Conservation (phyloP, 2,329 filamentous ascomycete species). For the Dactylonectria macrodidyma region DNA sequence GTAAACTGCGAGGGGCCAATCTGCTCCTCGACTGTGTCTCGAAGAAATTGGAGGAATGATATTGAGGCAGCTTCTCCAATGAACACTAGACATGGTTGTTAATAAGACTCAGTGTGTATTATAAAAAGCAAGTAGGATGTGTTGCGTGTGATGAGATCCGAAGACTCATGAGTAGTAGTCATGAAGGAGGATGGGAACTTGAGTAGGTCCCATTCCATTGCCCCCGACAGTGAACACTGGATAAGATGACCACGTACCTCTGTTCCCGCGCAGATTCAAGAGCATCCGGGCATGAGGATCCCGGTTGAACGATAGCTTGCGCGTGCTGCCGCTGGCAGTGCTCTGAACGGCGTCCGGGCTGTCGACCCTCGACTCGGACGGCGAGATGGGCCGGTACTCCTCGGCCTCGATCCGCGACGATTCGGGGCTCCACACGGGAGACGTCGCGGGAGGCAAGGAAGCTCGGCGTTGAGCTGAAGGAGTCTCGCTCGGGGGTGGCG, state of each 20-base stretch:
- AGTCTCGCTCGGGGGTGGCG: background rate
- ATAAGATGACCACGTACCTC: constrained; percentile 53
- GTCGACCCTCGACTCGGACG: constrained; percentile 49
- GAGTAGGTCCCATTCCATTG: background rate
- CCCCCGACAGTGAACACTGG: background rate
- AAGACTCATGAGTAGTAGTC: background rate
- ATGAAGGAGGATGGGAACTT: background rate
- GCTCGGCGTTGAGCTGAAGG: constrained; percentile 9
- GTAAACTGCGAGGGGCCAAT: constrained; percentile 47
- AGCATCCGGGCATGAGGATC: constrained; percentile 59
- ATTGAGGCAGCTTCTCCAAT: constrained; percentile 66
- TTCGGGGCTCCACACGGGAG: constrained; percentile 17
- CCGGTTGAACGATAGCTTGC: constrained; percentile 31
- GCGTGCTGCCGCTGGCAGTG: constrained; percentile 12
- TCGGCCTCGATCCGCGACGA: constrained; percentile 30
- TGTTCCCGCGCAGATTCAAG: constrained; percentile 66
- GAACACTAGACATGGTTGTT: constrained; percentile 54
- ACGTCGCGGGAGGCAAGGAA: constrained; percentile 16
- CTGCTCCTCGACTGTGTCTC: constrained; percentile 44
- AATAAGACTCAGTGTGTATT: constrained; percentile 1
- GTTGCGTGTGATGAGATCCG: background rate
- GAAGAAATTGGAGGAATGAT: constrained; percentile 65
- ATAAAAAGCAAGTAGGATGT: background rate
- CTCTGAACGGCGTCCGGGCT: constrained; percentile 33
- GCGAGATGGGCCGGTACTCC: constrained; percentile 47